phyloP scores from a whole-genome alignment of 108 stramenopile genomes.

The Skeletonema costatum region DNA sequence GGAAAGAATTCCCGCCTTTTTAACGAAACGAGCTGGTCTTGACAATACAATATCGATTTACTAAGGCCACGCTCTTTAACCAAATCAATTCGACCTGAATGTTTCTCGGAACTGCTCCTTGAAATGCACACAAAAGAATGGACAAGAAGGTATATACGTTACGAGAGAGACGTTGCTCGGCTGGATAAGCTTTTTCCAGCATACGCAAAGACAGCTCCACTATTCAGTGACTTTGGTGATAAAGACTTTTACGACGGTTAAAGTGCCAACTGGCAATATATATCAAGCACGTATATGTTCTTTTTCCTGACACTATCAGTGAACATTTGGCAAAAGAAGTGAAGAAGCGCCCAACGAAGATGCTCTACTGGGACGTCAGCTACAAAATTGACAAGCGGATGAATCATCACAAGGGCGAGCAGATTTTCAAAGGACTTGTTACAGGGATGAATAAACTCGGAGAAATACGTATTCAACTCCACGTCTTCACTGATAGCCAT shows the following conservation, averaged over 20 bases:
- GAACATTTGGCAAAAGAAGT: conserved; percentile 21
- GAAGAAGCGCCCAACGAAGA: conserved; percentile 20
- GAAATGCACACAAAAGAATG: conserved; percentile 14
- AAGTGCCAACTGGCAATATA: conserved; percentile 33
- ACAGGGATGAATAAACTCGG: conserved; percentile 27
- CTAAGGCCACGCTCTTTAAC: conserved; percentile 39
- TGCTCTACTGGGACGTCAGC: conserved; percentile 24
- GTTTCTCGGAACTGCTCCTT: conserved; percentile 15
- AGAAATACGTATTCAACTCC: conserved; percentile 34
- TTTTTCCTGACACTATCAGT: conserved; percentile 7
- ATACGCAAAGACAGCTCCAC: too few relatives aligned
- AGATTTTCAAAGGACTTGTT: conserved; percentile 25
- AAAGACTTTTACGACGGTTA: conserved; percentile 4
- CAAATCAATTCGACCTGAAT: conserved; percentile 19
- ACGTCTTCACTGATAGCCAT: conserved; percentile 30
- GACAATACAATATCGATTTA: conserved; percentile 20
- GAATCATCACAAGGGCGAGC: conserved; percentile 3
- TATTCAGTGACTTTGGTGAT: too few relatives aligned
- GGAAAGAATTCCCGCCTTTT: conserved; percentile 36
- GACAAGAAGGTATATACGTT: too few relatives aligned
- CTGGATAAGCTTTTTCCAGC: too few relatives aligned
- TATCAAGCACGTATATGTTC: conserved; percentile 19
- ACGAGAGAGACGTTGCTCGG: too few relatives aligned
- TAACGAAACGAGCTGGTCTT: conserved; percentile 31
- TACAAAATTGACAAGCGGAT: conserved; percentile 34